Evolutionary conservation across 805 yeast genomes (phyloP).

Genomic region (Ogataea pini): DNA sequence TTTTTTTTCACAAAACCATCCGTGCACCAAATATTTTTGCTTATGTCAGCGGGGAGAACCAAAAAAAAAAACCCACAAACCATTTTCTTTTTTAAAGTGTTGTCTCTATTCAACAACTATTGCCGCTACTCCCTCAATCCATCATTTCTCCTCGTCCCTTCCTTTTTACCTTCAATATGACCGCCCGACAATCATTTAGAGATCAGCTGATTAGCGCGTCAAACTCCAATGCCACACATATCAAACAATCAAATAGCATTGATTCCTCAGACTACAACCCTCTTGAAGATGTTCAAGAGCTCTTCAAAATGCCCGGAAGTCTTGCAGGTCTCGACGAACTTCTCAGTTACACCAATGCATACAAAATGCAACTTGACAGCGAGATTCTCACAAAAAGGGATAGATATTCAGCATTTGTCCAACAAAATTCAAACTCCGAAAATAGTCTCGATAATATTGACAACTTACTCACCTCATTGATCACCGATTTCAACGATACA

Average conservation of each 20-base stretch:
- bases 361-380: slow-evolving; percentile 49
- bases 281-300: slow-evolving; percentile 46
- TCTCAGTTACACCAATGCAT: slow-evolving; percentile 48
- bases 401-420: slow-evolving; percentile 34
- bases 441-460: slow-evolving; percentile 28
- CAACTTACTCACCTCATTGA: slow-evolving; percentile 41
- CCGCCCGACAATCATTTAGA: slow-evolving; percentile 20
- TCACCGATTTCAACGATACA: slow-evolving; percentile 48
- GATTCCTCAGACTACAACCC: slow-evolving; percentile 53
- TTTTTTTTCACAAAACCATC: not conserved
- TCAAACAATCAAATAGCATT: slow-evolving; percentile 19
- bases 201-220: slow-evolving; percentile 30
- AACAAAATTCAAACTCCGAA: slow-evolving; percentile 22
- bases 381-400: slow-evolving; percentile 43
- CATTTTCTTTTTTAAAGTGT: too few relatives aligned
- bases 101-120: too few relatives aligned
- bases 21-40: not conserved
- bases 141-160: too few relatives aligned
- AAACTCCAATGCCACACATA: slow-evolving; percentile 7
- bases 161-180: too few relatives aligned
- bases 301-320: slow-evolving; percentile 53
- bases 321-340: slow-evolving; percentile 53
- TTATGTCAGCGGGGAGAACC: not conserved
- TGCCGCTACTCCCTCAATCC: too few relatives aligned
- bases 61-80: not conserved